Evolutionary conservation across 148 eudicot genomes (phyloP), one percentile per base, ranked within the genome.

Genomic region (Polygonum aviculare): DNA sequence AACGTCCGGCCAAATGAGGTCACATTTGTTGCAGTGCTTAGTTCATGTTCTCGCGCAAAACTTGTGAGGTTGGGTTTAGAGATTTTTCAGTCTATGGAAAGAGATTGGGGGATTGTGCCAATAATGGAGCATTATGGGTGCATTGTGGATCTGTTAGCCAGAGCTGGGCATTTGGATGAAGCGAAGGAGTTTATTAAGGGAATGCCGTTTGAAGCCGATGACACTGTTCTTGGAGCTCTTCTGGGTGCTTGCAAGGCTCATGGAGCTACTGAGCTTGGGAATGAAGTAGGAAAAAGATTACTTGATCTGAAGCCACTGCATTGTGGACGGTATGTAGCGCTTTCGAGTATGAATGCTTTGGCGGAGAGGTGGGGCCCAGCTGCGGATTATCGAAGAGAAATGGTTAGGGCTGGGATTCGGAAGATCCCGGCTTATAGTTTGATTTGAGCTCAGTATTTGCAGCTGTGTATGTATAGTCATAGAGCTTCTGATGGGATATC

Each of bases 61-160:
- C 78, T 76, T 65, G 88, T 89, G 21, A 78, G 84, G 26, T 77
- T 84, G 62, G 91, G 93, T 22, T 80, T 91, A 65, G 85, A 83
- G 80, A 47, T 87, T 39, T 87, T 91, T 80, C 41, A 74, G n/a
- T 81, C 85, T 16, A 89, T 91, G 91, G 75, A 76, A 5, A 49
- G 22, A 41, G 79, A 82, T 14, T 86, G 78, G 76, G 79, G 77
- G 12, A 38, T 88, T 80, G 80, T 54, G 60, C 92, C 91, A 2
- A 79, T 12, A 72, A 91, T 89, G 93, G 91, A 89, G 75, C 96
- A 89, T 76, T 89, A 89, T 52, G 91, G 93, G 21, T 91, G 96
- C 79, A 87, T 86, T 50, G 92, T 91, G 76, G 93, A 91, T 86
- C 78, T 91, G 5, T 73, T 89, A n/a, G 88, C 89, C 12, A 83